These are phyloP conservation scores for Toxoplasma gondii DNA, from an alignment of 169 alveolate genomes.

Conservation along the genomic window DNA sequence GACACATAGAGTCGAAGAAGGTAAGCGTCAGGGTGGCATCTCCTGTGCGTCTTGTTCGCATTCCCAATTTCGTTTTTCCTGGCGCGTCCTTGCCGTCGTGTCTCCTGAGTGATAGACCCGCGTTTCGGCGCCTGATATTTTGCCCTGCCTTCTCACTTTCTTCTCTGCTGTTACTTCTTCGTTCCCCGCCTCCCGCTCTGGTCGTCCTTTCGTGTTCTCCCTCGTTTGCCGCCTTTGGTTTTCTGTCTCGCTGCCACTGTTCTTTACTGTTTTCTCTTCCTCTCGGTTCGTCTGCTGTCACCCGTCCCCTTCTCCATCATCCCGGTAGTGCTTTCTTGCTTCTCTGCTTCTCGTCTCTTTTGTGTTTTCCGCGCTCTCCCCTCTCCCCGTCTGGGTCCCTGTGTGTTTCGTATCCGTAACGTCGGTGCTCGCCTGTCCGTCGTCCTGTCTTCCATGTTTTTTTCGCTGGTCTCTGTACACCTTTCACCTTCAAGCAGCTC, in stretches of 20 bases:
- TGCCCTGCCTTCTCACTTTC: not conserved
- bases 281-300: not conserved
- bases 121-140: no score
- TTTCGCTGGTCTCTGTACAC: not conserved
- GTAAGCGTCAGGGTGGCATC: not conserved
- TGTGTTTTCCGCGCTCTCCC: not conserved
- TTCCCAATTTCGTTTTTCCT: no score
- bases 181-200: not conserved
- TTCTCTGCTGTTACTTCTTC: not conserved
- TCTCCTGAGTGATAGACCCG: no score
- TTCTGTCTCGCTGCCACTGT: not conserved
- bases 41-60: no score
- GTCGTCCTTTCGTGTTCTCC: not conserved
- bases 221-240: not conserved
- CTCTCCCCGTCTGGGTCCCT: not conserved
- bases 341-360: not conserved
- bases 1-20: conserved; percentile 9
- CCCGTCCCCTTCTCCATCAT: not conserved
- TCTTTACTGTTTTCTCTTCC: not conserved
- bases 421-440: no score
- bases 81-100: no score
- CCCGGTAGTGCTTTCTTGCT: no score
- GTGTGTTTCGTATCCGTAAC: not conserved
- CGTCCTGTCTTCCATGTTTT: no score
- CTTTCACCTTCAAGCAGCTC: not conserved